phyloP scores from a whole-genome alignment of 495 filamentous ascomycete species.

The Geoglossum glabrum region DNA sequence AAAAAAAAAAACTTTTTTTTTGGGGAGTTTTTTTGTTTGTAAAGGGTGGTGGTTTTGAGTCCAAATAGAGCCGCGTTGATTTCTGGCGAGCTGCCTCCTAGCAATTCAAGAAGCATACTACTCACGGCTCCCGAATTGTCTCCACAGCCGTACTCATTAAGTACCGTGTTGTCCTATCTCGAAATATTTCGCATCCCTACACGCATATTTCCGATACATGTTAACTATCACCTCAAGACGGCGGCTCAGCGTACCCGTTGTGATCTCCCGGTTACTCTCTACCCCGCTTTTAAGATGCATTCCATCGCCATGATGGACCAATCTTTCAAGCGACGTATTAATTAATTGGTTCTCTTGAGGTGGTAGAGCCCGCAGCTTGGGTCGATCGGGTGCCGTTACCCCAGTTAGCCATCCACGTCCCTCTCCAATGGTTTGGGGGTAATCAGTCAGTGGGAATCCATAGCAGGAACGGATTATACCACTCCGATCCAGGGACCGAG shows the following conservation, averaged over 20 bases:
- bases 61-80: no score
- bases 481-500: neutral
- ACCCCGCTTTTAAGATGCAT: neutral
- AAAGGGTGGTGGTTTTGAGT: no score
- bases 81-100: no score
- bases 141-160: neutral
- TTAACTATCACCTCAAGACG: neutral
- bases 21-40: no score
- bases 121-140: no score
- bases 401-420: neutral
- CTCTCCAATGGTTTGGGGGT: neutral
- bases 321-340: neutral
- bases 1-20: no score
- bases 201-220: neutral
- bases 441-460: neutral
- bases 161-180: neutral
- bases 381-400: neutral
- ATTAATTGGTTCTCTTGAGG: neutral
- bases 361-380: neutral
- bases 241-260: neutral
- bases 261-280: neutral
- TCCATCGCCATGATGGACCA: neutral
- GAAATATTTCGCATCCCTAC: neutral
- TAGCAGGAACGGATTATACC: neutral
- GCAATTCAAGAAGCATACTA: no score